phyloP scores from a whole-genome alignment of 192 early-diverging fungal species.

The Helicostylum pulchrum region DNA sequence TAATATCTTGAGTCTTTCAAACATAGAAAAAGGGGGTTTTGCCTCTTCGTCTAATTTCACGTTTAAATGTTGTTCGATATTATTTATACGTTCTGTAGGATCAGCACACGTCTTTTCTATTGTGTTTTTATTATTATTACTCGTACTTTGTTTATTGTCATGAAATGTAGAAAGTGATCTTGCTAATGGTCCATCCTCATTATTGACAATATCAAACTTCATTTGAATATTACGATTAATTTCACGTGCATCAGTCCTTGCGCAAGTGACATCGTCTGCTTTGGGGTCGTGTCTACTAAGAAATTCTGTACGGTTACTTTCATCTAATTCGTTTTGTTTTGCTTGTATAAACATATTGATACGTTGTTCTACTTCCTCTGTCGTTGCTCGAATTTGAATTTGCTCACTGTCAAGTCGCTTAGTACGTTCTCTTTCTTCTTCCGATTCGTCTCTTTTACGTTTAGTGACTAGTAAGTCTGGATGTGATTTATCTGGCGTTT shows the following conservation, averaged over 20 bases:
- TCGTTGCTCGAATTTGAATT: constrained; percentile 36
- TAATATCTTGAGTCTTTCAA: constrained; percentile 64
- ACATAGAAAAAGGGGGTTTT: constrained; percentile 21
- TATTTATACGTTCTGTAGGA: constrained; percentile 61
- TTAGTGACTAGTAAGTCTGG: constrained; percentile 8
- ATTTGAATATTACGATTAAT: constrained; percentile 77
- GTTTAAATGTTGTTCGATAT: constrained; percentile 72
- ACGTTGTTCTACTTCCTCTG: constrained; percentile 29
- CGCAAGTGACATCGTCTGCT: constrained; percentile 49
- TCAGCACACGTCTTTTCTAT: constrained; percentile 21
- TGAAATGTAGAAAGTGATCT: constrained; percentile 41
- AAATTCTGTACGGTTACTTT: constrained; percentile 40
- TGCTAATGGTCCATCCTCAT: constrained; percentile 60
- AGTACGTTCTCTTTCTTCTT: constrained; percentile 15
- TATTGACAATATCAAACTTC: constrained; percentile 67
- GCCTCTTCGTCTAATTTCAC: constrained; percentile 54
- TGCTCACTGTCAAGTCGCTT: constrained; percentile 31
- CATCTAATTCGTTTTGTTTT: constrained; percentile 38
- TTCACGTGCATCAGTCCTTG: constrained; percentile 69
- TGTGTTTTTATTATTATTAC: neutral
- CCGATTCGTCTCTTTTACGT: constrained; percentile 22
- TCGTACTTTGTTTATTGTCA: neutral
- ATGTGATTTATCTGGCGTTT: constrained; percentile 1
- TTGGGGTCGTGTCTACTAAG: constrained; percentile 28
- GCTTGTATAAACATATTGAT: constrained; percentile 35